Evolutionary conservation across 2,329 filamentous ascomycete species (phyloP).

Genomic region (Capronia epimyces): DNA sequence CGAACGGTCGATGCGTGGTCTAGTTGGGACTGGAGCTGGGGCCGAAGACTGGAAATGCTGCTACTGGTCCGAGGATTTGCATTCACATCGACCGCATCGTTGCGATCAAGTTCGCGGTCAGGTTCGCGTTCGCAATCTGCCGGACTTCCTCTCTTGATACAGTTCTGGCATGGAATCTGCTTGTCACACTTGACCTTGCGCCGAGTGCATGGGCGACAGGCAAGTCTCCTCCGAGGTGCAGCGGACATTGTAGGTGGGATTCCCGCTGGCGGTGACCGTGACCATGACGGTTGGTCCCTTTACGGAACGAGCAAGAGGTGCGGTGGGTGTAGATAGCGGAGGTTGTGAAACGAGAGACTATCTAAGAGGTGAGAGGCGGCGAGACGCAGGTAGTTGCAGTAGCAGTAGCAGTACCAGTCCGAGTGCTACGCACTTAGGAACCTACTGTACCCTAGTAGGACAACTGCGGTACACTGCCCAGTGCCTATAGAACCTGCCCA

Average conservation of each 20-base stretch:
- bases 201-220: conserved; percentile 31
- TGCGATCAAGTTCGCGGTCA: conserved; percentile 8
- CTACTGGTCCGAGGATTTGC: too few relatives aligned
- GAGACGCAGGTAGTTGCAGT: too few relatives aligned
- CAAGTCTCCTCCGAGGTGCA: conserved; percentile 28
- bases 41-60: conserved; percentile 11
- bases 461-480: too few relatives aligned
- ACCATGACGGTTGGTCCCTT: conserved; percentile 1
- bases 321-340: too few relatives aligned
- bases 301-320: too few relatives aligned
- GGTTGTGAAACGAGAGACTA: too few relatives aligned
- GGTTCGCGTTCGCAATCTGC: conserved; percentile 11
- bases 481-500: too few relatives aligned
- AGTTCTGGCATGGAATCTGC: conserved; percentile 39
- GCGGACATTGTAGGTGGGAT: conserved; percentile 4
- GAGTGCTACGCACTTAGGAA: too few relatives aligned
- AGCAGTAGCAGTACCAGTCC: too few relatives aligned
- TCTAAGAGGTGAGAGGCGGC: too few relatives aligned
- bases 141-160: conserved; percentile 32
- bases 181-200: conserved; percentile 40
- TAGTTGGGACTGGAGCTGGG: neutral
- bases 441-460: too few relatives aligned
- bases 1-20: conserved; percentile 19
- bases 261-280: neutral
- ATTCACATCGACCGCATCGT: neutral